These are phyloP conservation scores for Lasiodiplodia sp. DNA, from an alignment of 2,329 filamentous ascomycete genomes.

Conservation along the genomic window DNA sequence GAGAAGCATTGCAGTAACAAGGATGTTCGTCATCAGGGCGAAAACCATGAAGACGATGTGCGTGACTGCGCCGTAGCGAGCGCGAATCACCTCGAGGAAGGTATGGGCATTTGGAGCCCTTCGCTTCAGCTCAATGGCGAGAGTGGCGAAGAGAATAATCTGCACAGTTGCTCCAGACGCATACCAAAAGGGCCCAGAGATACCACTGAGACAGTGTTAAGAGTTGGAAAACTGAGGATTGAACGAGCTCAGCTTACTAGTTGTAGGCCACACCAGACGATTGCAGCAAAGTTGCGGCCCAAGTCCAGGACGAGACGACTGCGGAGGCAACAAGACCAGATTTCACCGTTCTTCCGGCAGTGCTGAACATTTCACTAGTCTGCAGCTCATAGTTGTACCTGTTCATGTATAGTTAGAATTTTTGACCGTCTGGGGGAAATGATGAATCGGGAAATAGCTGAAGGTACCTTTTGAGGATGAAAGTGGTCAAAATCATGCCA, in stretches of 20 bases:
- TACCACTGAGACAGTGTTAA: conserved; percentile 49
- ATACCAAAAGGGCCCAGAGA: conserved; percentile 71
- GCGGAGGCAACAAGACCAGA: conserved; percentile 86
- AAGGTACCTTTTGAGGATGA: conserved; percentile 67
- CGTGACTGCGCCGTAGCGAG: conserved; percentile 75
- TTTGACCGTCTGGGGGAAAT: too few species aligned
- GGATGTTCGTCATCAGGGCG: conserved; percentile 64
- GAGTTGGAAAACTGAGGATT: background rate
- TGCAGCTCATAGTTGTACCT: conserved; percentile 77
- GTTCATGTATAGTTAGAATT: background rate
- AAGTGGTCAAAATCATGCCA: conserved; percentile 77
- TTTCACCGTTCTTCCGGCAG: conserved; percentile 86
- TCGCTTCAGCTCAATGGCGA: conserved; percentile 89
- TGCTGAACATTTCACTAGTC: conserved; percentile 92
- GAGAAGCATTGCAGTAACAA: conserved; percentile 88
- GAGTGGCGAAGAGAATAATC: conserved; percentile 86
- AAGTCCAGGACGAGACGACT: conserved; percentile 94
- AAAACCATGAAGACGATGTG: conserved; percentile 68
- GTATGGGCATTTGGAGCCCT: conserved; percentile 86
- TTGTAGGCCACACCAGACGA: conserved; percentile 82
- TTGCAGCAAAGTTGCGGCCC: conserved; percentile 84
- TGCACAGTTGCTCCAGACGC: conserved; percentile 60
- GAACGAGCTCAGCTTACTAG: conserved; percentile 54
- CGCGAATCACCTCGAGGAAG: conserved; percentile 82
- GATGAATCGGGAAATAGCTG: background rate